These are phyloP conservation scores for Lactuca saligna DNA, from an alignment of 129 eudicot genomes.

Conservation along the genomic window DNA sequence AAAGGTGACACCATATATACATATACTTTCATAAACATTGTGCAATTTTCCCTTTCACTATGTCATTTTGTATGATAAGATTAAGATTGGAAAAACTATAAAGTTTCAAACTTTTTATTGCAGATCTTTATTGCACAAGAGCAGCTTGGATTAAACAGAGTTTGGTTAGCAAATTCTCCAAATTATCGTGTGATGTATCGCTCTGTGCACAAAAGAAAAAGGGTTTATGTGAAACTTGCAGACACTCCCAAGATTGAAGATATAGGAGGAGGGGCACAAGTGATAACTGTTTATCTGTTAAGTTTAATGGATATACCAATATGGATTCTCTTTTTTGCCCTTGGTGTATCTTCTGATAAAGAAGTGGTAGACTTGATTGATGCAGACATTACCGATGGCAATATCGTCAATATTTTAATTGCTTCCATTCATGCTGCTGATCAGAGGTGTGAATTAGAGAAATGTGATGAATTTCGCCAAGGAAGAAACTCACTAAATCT, in stretches of 20 bases:
- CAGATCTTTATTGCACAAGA: constrained; percentile 96
- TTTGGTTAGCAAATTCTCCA: constrained; percentile 47
- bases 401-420: constrained; percentile 46
- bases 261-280: constrained; percentile 51
- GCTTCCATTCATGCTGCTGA: constrained; percentile 71
- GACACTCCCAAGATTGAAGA: constrained; percentile 41
- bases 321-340: constrained; percentile 41
- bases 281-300: constrained; percentile 48
- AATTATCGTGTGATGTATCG: constrained; percentile 53
- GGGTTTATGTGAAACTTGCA: constrained; percentile 52
- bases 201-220: constrained; percentile 37
- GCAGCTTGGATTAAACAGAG: constrained; percentile 59
- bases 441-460: constrained; percentile 30
- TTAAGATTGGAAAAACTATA: too few species aligned
- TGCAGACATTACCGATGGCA: constrained; percentile 43
- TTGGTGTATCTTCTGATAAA: constrained; percentile 37
- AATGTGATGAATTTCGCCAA: constrained; percentile 48
- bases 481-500: constrained; percentile 34
- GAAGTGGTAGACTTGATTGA: constrained; percentile 61
- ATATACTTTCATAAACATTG: too few species aligned
- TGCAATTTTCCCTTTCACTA: not conserved
- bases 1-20: constrained; percentile 46
- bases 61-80: too few species aligned
- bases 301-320: constrained; percentile 39
- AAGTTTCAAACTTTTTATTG: constrained; percentile 18